These are phyloP conservation scores for Metschnikowia sp. DNA, from an alignment of 805 yeast species.

Conservation along the genomic window DNA sequence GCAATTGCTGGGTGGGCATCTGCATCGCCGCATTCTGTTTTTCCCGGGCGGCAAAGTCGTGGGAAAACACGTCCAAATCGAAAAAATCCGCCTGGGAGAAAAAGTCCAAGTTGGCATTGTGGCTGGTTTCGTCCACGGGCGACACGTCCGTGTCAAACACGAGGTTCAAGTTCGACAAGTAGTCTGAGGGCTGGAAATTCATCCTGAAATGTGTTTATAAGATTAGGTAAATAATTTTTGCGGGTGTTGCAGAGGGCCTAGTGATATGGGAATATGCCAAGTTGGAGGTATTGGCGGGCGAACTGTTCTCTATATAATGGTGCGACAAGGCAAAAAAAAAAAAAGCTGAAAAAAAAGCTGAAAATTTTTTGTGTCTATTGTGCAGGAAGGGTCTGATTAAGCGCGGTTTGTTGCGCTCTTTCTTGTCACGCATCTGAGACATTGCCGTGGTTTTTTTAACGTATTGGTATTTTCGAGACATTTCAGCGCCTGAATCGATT, in stretches of 20 bases:
- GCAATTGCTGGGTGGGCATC: constrained; percentile 3
- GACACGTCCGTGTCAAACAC: constrained; percentile 29
- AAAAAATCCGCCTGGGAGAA: constrained; percentile 39
- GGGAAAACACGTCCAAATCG: constrained; percentile 34
- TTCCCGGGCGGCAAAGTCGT: constrained; percentile 15
- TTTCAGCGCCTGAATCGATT: no score
- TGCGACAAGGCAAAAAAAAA: not conserved
- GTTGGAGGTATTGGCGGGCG: not conserved
- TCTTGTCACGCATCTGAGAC: no score
- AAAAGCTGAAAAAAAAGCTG: not conserved
- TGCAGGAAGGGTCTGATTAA: not conserved
- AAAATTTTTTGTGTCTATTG: not conserved
- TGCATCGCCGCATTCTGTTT: constrained; percentile 8
- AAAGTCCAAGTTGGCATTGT: constrained; percentile 34
- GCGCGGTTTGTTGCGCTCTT: no score
- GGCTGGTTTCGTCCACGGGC: constrained; percentile 17
- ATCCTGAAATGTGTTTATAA: constrained; percentile 17
- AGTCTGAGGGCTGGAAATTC: constrained; percentile 43
- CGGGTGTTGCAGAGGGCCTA: not conserved
- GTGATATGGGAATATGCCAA: not conserved
- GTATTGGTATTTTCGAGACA: no score
- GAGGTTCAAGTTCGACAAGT: constrained; percentile 38
- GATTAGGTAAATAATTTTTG: constrained; percentile 8
- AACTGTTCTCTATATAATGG: not conserved
- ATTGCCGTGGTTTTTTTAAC: no score